Evolutionary conservation across 2,329 filamentous ascomycete species (phyloP), one percentile per base, ranked within the genome.

Genomic region (Cladophialophora bantiana): DNA sequence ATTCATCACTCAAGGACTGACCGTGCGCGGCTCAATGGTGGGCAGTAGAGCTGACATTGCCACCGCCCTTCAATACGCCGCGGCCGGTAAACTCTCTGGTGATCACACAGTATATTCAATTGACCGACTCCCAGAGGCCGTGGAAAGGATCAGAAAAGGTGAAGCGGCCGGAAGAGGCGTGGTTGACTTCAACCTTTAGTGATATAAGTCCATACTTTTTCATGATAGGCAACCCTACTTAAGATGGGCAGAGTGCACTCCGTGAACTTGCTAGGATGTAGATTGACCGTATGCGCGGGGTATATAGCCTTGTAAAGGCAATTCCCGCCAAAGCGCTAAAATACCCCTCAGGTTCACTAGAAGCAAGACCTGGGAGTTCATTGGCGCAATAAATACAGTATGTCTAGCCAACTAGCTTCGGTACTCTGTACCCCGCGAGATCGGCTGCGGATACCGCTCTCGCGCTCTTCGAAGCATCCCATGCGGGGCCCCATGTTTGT

Each of bases 91-190:
- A n/a, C 18, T 48, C 42, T 48, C 42, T 6, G 42, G 42, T 48
- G 42, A 48, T 20, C 42, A 48, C 7, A 48, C 42, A 7, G 18
- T 48, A 18, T 48, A 48, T 48, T n/a, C 42, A 10, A 48, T 48
- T 20, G 42, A 48, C 42, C 18, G n/a, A 48, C n/a, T 48, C 42
- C 42, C 42, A 18, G 42, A 48, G 15, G 42, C 42, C 4, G 42
- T 48, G 42, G 42, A 48, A 20, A 48, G 42, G 42, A 48, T 48
- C n/a, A 48, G 42, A 48, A 48, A 20, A 7, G 42, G 42, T 20
- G 42, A 48, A 48, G 42, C 42, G 42, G 42, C 42, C 20, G 42
- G 42, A 48, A 18, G 42, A 48, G 42, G 42, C n/a, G 42, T 48
- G n/a, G 42, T 48, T 18, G 42, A 20, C 3, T 48, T 48, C 7